phyloP scores from a whole-genome alignment of 2,329 filamentous ascomycete genomes.

The Diplodia sapinea region DNA sequence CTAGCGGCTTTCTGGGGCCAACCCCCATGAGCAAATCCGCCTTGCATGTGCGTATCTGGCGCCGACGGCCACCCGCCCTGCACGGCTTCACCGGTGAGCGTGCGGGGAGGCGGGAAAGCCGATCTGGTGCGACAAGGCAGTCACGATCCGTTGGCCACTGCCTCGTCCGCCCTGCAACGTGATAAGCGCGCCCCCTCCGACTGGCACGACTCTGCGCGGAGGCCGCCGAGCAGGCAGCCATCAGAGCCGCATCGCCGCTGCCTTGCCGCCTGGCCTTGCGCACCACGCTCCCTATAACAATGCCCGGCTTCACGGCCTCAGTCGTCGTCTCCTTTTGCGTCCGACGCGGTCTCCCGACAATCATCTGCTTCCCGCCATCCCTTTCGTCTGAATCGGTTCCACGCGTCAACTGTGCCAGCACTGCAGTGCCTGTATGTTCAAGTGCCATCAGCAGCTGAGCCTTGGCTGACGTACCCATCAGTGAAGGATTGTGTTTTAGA shows the following conservation, averaged over 20 bases:
- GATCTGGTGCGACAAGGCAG: constrained; percentile 15
- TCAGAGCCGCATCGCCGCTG: constrained; percentile 19
- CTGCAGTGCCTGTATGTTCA: constrained; percentile 12
- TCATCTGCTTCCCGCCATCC: neutral
- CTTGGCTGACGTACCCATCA: constrained; percentile 1
- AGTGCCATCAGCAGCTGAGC: neutral
- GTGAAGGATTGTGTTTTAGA: constrained; percentile 8
- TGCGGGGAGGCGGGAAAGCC: constrained; percentile 21
- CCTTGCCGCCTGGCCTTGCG: constrained; percentile 10
- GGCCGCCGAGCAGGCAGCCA: constrained; percentile 21
- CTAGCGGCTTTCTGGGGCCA: constrained; percentile 9
- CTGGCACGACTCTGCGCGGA: constrained; percentile 7
- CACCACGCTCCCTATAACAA: constrained; percentile 1
- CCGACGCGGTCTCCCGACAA: neutral
- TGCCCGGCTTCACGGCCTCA: neutral
- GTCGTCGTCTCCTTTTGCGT: neutral
- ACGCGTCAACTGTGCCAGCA: neutral
- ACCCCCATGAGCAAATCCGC: neutral
- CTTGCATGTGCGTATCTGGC: neutral
- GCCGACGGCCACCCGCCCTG: constrained; percentile 5
- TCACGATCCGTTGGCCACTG: neutral
- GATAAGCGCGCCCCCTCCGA: constrained; percentile 17
- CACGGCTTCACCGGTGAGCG: constrained; percentile 25
- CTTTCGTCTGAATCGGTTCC: neutral
- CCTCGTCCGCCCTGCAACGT: constrained; percentile 10